Conservation (phyloP, 306 rosid species). For the Prunus persica region DNA sequence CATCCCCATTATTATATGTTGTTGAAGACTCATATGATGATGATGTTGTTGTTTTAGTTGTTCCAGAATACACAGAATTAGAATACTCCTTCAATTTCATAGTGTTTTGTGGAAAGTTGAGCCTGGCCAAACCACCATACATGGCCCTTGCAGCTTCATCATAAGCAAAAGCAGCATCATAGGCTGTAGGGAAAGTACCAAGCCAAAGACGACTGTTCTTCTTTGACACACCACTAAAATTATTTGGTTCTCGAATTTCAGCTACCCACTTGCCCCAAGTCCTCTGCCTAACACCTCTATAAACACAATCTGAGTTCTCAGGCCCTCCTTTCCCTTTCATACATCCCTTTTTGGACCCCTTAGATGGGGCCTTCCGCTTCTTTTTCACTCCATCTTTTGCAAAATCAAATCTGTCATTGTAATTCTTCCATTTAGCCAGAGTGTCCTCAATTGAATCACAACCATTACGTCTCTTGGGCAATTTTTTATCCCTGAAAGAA, state of each 20-base stretch:
- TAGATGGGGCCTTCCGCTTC: slow-evolving; percentile 43
- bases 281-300: slow-evolving; percentile 89
- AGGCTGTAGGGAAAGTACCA: slow-evolving; percentile 82
- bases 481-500: slow-evolving; percentile 41
- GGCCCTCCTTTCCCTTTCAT: slow-evolving; percentile 97
- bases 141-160: slow-evolving; percentile 82
- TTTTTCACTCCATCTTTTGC: slow-evolving; percentile 36
- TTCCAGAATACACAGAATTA: slow-evolving; percentile 18
- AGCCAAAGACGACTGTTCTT: slow-evolving; percentile 76
- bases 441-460: slow-evolving; percentile 48
- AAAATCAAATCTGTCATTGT: slow-evolving; percentile 30
- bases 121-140: slow-evolving; percentile 67
- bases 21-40: slow-evolving; percentile 10
- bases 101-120: slow-evolving; percentile 52
- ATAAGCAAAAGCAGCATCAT: slow-evolving; percentile 79
- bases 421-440: slow-evolving; percentile 63
- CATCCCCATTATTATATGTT: neutral
- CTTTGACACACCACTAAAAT: slow-evolving; percentile 11
- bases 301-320: slow-evolving; percentile 62
- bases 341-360: slow-evolving; percentile 82
- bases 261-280: slow-evolving; percentile 97
- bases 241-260: slow-evolving; percentile 73
- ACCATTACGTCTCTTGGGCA: slow-evolving; percentile 49
- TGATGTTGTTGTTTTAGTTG: neutral
- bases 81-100: slow-evolving; percentile 4